A percentile compares a stretch with the other conserved stretches of the same genome.
Evolutionary conservation across 169 alveolate genomes (phyloP).

Genomic region (Miamiensis avidus): DNA sequence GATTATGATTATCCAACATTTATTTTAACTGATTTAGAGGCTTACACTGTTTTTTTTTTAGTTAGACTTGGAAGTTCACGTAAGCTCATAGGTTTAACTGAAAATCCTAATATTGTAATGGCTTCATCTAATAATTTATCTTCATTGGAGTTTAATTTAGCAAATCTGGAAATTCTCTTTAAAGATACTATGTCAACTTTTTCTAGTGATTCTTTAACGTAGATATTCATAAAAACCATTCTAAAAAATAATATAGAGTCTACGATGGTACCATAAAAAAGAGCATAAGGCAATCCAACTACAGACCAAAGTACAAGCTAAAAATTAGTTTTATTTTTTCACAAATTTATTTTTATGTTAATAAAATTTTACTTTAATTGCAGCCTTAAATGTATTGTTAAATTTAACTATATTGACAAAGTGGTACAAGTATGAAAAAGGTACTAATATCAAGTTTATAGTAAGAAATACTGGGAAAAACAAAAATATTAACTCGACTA

Average conservation of each 20-base stretch:
- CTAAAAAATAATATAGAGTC: neutral
- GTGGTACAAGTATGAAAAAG: neutral
- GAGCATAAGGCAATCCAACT: neutral
- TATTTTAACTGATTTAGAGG: too few species aligned
- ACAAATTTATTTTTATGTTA: too few species aligned
- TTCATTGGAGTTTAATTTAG: neutral
- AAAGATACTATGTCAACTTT: neutral
- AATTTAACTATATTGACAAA: too few species aligned
- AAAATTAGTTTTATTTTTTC: too few species aligned
- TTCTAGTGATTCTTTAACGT: neutral
- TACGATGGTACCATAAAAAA: too few species aligned
- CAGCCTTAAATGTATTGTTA: neutral
- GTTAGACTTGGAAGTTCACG: too few species aligned
- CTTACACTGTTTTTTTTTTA: too few species aligned
- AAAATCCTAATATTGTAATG: too few species aligned
- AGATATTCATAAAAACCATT: too few species aligned
- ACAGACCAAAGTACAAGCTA: neutral
- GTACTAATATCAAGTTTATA: neutral
- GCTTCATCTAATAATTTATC: neutral
- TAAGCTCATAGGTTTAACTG: too few species aligned
- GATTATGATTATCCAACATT: too few species aligned
- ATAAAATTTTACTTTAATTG: neutral
- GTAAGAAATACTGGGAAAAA: neutral
- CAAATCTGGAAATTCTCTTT: neutral
- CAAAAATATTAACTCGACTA: neutral